Evolutionary conservation across 83 land plant species (phyloP).

Genomic region (Larix sibirica): DNA sequence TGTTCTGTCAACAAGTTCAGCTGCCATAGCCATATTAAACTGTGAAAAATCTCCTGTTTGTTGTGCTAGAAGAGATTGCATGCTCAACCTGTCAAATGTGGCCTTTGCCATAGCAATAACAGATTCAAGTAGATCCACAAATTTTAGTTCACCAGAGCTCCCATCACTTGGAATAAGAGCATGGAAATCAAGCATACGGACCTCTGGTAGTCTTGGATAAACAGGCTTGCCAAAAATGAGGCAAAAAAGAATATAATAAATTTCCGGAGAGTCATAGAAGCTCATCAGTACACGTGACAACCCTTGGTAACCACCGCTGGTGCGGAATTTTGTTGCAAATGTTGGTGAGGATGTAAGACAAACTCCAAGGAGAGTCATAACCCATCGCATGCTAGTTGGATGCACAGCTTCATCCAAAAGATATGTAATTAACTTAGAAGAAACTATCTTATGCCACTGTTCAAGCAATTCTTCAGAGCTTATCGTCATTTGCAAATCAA

Average conservation of each 20-base stretch:
- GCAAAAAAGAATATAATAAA: conserved; percentile 88
- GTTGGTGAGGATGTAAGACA: conserved; percentile 89
- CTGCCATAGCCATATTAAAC: conserved; percentile 53
- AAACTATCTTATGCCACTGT: conserved; percentile 96
- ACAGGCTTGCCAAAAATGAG: conserved; percentile 92
- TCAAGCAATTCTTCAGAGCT: conserved; percentile 82
- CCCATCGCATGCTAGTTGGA: conserved; percentile 97
- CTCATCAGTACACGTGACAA: conserved; percentile 84
- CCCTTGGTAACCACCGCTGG: conserved; percentile 84
- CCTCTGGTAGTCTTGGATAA: conserved; percentile 97
- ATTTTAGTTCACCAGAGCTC: conserved; percentile 67
- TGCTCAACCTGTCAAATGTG: conserved; percentile 82
- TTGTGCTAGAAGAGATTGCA: conserved; percentile 74
- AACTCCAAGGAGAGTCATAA: conserved; percentile 97
- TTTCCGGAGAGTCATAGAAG: conserved; percentile 95
- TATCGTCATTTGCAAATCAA: conserved; percentile 94
- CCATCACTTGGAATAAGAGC: conserved; percentile 94
- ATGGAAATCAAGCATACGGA: conserved; percentile 94
- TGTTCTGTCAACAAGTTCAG: conserved; percentile 66
- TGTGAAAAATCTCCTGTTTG: conserved; percentile 83
- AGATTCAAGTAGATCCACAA: conserved; percentile 86
- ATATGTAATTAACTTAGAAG: conserved; percentile 87
- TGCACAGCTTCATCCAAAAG: conserved; percentile 97
- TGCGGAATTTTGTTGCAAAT: conserved; percentile 82
- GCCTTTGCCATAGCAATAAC: conserved; percentile 93